A percentile compares a stretch with the other conserved stretches of the same genome.
phyloP scores from a whole-genome alignment of 2,329 filamentous ascomycete genomes.

The Arthrobotrys megalospora region DNA sequence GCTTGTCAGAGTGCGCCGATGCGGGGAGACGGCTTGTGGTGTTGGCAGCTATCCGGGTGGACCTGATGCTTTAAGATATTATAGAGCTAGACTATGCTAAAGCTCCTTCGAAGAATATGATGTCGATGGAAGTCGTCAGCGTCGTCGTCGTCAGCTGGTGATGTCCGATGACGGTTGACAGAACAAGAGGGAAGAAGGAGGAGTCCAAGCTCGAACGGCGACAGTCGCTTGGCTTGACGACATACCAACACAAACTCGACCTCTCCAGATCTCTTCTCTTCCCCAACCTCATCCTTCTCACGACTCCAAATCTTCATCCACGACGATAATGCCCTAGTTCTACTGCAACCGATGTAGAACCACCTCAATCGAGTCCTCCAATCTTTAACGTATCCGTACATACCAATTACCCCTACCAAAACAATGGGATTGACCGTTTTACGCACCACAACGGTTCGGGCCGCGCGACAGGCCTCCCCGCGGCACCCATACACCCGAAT shows the following conservation, averaged over 20 bases:
- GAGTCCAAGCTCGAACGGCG: constrained; percentile 12
- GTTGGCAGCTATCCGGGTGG: not conserved
- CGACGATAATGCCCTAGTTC: constrained; percentile 1
- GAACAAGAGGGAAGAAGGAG: constrained; percentile 4
- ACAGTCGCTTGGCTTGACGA: constrained; percentile 28
- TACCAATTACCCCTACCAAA: not conserved
- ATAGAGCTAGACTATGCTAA: not conserved
- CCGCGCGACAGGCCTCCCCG: constrained; percentile 31
- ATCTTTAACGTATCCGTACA: not conserved
- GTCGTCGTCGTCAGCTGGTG: constrained; percentile 26
- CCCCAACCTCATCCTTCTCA: not conserved
- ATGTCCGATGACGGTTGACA: constrained; percentile 10
- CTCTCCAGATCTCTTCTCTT: constrained; percentile 1
- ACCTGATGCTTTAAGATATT: not conserved
- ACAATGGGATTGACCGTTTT: constrained; percentile 39
- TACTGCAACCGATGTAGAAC: constrained; percentile 31
- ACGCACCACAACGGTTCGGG: constrained; percentile 46
- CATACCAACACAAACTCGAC: constrained; percentile 21
- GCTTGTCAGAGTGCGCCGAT: constrained; percentile 33
- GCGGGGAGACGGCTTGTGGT: constrained; percentile 27
- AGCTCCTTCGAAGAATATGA: not conserved
- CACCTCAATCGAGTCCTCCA: not conserved
- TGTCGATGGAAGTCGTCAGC: not conserved
- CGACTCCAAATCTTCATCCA: not conserved
- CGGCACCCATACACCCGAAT: constrained; percentile 39